A percentile compares a stretch with the other conserved stretches of the same genome.
These are phyloP conservation scores for Colletotrichum musicola DNA, from an alignment of 2,329 filamentous ascomycete species.

Conservation along the genomic window DNA sequence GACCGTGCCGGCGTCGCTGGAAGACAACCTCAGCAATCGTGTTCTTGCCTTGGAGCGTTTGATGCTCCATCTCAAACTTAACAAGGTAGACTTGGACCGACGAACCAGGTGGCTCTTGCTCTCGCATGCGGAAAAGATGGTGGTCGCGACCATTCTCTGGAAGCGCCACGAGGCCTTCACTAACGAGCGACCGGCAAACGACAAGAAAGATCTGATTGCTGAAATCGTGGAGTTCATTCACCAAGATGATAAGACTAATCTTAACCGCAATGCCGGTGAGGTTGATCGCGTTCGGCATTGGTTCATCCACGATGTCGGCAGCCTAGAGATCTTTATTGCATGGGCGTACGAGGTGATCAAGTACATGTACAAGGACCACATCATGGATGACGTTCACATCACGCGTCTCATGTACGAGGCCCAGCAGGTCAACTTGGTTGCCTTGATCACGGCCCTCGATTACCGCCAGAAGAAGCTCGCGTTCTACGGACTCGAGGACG, in stretches of 20 bases:
- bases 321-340: slow-evolving; percentile 80
- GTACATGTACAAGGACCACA: slow-evolving; percentile 73
- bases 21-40: slow-evolving; percentile 82
- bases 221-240: slow-evolving; percentile 83
- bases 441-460: slow-evolving; percentile 74
- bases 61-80: slow-evolving; percentile 76
- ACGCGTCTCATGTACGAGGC: slow-evolving; percentile 77
- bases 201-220: slow-evolving; percentile 78
- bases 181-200: slow-evolving; percentile 67
- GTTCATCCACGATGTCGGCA: slow-evolving; percentile 82
- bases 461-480: slow-evolving; percentile 79
- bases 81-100: slow-evolving; percentile 75
- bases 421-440: slow-evolving; percentile 72
- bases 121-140: slow-evolving; percentile 92
- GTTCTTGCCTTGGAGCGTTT: slow-evolving; percentile 81
- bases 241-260: slow-evolving; percentile 79
- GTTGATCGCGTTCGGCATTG: slow-evolving; percentile 86
- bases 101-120: slow-evolving; percentile 82
- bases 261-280: slow-evolving; percentile 74
- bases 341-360: slow-evolving; percentile 85
- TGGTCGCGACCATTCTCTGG: slow-evolving; percentile 85
- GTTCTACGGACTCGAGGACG: slow-evolving; percentile 79
- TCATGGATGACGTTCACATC: slow-evolving; percentile 66
- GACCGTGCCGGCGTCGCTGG: slow-evolving; percentile 79
- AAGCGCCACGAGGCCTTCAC: slow-evolving; percentile 80